Evolutionary conservation across 495 filamentous ascomycete genomes (phyloP).

Genomic region (Rusavskia elegans): DNA sequence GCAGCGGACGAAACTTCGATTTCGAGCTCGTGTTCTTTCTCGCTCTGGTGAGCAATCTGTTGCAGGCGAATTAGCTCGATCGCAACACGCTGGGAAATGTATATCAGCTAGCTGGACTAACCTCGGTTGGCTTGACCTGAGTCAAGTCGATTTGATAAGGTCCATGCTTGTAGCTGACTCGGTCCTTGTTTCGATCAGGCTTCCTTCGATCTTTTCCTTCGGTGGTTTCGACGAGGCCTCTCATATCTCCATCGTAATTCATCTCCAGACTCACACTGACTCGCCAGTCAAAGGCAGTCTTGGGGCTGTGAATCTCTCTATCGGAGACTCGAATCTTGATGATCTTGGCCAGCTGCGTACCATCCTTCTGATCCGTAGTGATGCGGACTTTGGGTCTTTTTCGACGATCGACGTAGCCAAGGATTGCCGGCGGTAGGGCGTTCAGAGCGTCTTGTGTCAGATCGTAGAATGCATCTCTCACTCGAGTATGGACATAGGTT

Average conservation of each 20-base stretch:
- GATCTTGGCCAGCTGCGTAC: conserved; percentile 62
- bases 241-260: conserved; percentile 55
- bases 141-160: conserved; percentile 82
- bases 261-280: conserved; percentile 86
- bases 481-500: conserved; percentile 62
- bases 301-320: conserved; percentile 61
- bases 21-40: conserved; percentile 81
- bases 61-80: not conserved
- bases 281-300: conserved; percentile 61
- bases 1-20: conserved; percentile 58
- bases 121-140: conserved; percentile 53
- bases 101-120: conserved; percentile 21
- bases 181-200: conserved; percentile 65
- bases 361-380: conserved; percentile 57
- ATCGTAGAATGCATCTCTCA: conserved; percentile 69
- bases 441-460: conserved; percentile 38
- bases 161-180: conserved; percentile 73
- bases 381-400: conserved; percentile 58
- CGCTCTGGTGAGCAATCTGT: conserved; percentile 24
- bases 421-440: conserved; percentile 37
- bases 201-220: conserved; percentile 24
- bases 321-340: conserved; percentile 80
- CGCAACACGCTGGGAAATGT: no score
- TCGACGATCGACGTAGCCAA: conserved; percentile 34
- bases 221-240: conserved; percentile 29